Base-by-base conservation (phyloP, 1,284 basidiomycete genomes). In the Ustilago nuda region DNA sequence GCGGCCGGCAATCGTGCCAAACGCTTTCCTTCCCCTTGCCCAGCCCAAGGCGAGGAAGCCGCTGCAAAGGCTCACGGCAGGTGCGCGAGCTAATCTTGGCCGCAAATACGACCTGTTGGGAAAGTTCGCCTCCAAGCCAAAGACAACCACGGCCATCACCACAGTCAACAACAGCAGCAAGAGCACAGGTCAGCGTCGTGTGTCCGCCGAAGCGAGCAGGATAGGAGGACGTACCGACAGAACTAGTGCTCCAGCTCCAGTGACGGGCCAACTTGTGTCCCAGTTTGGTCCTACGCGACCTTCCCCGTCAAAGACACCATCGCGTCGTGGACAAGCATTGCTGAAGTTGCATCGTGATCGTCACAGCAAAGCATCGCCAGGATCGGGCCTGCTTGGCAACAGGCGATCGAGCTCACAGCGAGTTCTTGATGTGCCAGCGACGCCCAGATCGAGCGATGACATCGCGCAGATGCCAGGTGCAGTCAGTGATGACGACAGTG, bases 21-120 rank as follows among this genome's bases (percentile, higher is more conserved):
- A 61, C n/a, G 72, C 76, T 8, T 78, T 78, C 33, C 50, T 74
- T 9, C 76, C 76, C 4, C 17, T 78, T 15, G 13, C 30, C 4
- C 64, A 66, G 43, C 48, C 60, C n/a, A 55, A 71, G 17, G 43
- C 68, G 7, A 56, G 73, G 19, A 69, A 61, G 46, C 62, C 73
- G 23, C 56, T 76, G 23, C 64, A 65, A 33, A 67, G 59, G 56
- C 58, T 71, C 4, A 35, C 65, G 4, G 41, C 39, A 17, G 73
- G 63, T 35, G 65, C 64, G 8, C 56, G 68, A 13, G 56, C 58
- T 15, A 69, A 61, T 32, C 55, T 77, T 7, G 57, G 54, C 4
- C 66, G 64, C 54, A 78, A 78, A 45, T 78, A 79, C 33, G 74
- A 75, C 27, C 30, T 66, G 50, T 48, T 72, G 3, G 77, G 77